Evolutionary conservation across 805 yeast species (phyloP).

Genomic region (Candida dendrica): DNA sequence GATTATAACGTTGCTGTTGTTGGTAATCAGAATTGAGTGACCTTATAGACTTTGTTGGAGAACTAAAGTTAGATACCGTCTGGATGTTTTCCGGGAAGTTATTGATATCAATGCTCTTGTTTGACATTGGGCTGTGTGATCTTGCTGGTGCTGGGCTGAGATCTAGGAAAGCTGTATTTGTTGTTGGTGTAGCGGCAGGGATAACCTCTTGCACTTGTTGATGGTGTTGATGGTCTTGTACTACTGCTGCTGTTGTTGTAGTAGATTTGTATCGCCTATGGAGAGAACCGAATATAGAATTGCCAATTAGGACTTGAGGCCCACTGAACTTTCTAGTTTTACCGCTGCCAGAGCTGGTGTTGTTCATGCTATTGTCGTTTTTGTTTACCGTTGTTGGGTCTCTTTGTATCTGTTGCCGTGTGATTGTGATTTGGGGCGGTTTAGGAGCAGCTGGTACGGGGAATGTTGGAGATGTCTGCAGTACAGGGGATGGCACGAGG

Average conservation of each 20-base stretch:
- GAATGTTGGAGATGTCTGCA: not conserved
- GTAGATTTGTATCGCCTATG: not conserved
- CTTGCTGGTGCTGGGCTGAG: not conserved
- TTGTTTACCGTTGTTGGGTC: not conserved
- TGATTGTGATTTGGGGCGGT: not conserved
- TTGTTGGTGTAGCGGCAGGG: no score
- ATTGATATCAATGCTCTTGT: not conserved
- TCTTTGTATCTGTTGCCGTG: not conserved
- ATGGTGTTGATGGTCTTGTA: no score
- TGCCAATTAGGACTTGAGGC: no score
- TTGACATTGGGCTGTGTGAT: not conserved
- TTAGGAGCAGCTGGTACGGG: not conserved
- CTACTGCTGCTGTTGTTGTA: not conserved
- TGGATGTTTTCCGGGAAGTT: not conserved
- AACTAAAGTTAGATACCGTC: not conserved
- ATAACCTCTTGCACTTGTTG: no score
- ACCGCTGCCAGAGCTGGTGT: no score
- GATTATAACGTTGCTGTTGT: no score
- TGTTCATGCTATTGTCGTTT: not conserved
- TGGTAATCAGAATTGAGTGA: not conserved
- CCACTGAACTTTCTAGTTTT: no score
- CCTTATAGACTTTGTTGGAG: not conserved
- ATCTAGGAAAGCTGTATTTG: not conserved
- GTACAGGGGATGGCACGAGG: not conserved
- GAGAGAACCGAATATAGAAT: no score